Conservation (phyloP, 345 rosid genomes). For the Corchorus capsularis region DNA sequence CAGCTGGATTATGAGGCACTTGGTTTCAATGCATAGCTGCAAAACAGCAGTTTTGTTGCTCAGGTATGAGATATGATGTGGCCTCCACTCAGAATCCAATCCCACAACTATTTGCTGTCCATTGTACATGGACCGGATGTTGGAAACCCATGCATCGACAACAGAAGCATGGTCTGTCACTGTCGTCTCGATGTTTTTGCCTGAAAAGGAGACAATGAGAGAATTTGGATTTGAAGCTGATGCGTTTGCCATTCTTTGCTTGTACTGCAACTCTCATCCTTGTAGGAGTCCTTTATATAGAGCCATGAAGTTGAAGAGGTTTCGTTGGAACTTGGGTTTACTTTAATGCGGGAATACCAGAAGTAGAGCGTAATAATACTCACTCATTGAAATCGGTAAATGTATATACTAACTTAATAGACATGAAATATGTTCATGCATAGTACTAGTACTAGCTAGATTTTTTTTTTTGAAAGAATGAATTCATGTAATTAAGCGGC, state of each 20-base stretch:
- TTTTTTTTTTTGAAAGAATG: too few species aligned
- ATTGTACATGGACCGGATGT: too few species aligned
- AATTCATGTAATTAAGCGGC: too few species aligned
- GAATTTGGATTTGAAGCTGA: background rate
- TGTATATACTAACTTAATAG: too few species aligned
- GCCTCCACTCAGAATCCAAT: conserved; percentile 47
- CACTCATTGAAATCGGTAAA: too few species aligned
- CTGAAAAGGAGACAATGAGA: conserved; percentile 8
- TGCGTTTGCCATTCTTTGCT: background rate
- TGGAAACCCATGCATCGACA: conserved; percentile 28
- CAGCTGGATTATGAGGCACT: conserved; percentile 39
- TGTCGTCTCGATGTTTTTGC: conserved; percentile 27
- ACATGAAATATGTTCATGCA: too few species aligned
- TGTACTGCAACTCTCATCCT: too few species aligned
- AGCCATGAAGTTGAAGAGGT: background rate
- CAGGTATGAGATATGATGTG: too few species aligned
- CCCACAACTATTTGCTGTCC: conserved; percentile 30
- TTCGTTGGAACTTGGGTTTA: background rate
- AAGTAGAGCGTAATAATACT: too few species aligned
- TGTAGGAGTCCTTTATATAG: background rate
- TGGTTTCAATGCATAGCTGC: conserved; percentile 34
- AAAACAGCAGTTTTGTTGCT: conserved; percentile 30
- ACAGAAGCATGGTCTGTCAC: conserved; percentile 22
- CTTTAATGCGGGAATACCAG: too few species aligned
- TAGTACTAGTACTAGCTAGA: too few species aligned